Conservation (phyloP, 2,329 filamentous ascomycete genomes). For the Westerdykella aurantiaca region DNA sequence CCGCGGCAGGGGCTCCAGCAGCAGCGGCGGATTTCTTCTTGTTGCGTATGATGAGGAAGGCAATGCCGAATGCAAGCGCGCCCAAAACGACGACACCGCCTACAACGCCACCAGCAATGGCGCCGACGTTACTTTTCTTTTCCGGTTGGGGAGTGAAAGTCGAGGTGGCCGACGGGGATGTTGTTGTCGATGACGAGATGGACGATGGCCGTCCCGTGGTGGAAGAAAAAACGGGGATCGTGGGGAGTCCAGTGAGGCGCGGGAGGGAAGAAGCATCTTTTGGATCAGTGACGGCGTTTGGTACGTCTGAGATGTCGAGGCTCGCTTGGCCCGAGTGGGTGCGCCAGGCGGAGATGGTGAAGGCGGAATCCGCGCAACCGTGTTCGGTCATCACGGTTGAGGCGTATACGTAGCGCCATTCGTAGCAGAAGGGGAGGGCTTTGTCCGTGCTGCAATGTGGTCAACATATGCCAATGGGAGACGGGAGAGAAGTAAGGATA, state of each 20-base stretch:
- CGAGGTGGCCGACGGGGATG: conserved; percentile 2
- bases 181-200: background rate
- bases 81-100: conserved; percentile 24
- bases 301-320: background rate
- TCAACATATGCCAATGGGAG: background rate
- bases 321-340: conserved; percentile 1
- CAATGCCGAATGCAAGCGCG: conserved; percentile 16
- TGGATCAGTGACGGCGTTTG: background rate
- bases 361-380: conserved; percentile 20
- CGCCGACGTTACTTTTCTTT: conserved; percentile 15
- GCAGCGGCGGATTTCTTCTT: conserved; percentile 7
- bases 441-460: conserved; percentile 11
- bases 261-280: background rate
- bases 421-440: conserved; percentile 20
- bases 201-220: conserved; percentile 2
- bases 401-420: conserved; percentile 23
- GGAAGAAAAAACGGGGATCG: background rate
- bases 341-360: conserved; percentile 16
- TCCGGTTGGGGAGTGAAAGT: conserved; percentile 3
- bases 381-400: conserved; percentile 25
- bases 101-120: conserved; percentile 31
- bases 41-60: conserved; percentile 18
- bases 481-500: background rate
- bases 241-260: background rate
- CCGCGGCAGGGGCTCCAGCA: background rate